phyloP scores from a whole-genome alignment of 2,329 filamentous ascomycete genomes.

The Camillea tinctor region DNA sequence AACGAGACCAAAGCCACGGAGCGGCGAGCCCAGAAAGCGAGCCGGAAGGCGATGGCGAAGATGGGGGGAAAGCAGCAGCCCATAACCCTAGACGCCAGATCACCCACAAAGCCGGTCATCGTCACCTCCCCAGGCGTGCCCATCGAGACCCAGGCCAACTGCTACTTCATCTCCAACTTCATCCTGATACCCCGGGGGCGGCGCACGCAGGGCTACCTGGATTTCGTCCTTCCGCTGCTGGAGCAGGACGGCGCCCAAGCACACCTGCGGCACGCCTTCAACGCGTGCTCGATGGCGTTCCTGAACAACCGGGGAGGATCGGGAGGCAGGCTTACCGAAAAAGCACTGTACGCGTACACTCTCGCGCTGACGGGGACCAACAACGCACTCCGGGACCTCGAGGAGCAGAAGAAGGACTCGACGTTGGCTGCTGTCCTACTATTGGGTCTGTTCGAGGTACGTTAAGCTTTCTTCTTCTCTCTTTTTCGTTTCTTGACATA shows the following conservation, averaged over 20 bases:
- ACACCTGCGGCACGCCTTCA: conserved; percentile 57
- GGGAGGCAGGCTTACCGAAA: conserved; percentile 34
- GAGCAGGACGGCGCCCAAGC: conserved; percentile 41
- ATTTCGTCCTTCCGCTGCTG: conserved; percentile 58
- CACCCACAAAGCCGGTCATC: conserved; percentile 27
- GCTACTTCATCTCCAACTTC: conserved; percentile 62
- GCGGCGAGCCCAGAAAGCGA: conserved; percentile 57
- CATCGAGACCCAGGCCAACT: conserved; percentile 54
- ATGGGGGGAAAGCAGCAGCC: conserved; percentile 32
- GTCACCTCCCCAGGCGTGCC: conserved; percentile 43
- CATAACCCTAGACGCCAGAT: conserved; percentile 15
- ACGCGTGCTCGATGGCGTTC: conserved; percentile 58
- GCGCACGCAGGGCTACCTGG: conserved; percentile 55
- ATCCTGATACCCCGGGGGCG: conserved; percentile 52
- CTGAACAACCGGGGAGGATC: conserved; percentile 50
- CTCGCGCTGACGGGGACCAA: conserved; percentile 54
- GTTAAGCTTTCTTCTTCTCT: conserved; percentile 3
- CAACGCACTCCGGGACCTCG: conserved; percentile 50
- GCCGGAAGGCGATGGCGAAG: conserved; percentile 43
- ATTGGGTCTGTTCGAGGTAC: conserved; percentile 58
- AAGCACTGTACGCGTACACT: conserved; percentile 53
- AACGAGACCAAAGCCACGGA: conserved; percentile 70
- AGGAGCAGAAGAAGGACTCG: conserved; percentile 50
- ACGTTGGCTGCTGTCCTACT: conserved; percentile 60
- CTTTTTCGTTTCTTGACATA: neutral